phyloP scores from a whole-genome alignment of 345 rosid species.

The Salix dunnii region DNA sequence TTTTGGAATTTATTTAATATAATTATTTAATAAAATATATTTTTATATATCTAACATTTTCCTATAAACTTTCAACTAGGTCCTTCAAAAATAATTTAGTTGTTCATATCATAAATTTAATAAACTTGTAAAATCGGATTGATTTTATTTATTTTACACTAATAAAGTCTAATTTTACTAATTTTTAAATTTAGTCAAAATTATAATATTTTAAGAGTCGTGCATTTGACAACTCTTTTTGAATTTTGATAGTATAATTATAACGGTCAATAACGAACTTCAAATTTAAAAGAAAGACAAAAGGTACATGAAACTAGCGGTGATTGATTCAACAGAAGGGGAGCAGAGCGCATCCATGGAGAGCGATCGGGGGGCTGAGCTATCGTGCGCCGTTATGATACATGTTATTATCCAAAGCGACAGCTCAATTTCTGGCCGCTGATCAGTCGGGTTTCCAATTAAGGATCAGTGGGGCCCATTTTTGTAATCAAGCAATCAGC shows the following conservation, averaged over 20 bases:
- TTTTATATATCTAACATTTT: too few species aligned
- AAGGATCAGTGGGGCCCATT: neutral
- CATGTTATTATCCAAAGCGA: slow-evolving; percentile 18
- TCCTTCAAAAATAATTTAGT: too few species aligned
- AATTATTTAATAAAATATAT: too few species aligned
- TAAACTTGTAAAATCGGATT: too few species aligned
- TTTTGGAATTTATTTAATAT: too few species aligned
- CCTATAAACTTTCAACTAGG: too few species aligned
- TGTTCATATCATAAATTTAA: too few species aligned
- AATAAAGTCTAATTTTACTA: too few species aligned
- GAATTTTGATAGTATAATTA: neutral
- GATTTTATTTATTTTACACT: too few species aligned
- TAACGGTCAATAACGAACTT: slow-evolving; percentile 32
- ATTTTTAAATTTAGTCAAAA: too few species aligned
- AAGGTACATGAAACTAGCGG: slow-evolving; percentile 23
- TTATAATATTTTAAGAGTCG: too few species aligned
- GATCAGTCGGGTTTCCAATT: neutral
- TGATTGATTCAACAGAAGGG: slow-evolving; percentile 20
- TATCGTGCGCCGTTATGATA: slow-evolving; percentile 25
- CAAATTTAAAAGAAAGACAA: neutral
- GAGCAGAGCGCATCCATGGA: slow-evolving; percentile 35
- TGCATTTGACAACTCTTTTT: too few species aligned
- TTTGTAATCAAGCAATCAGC: neutral
- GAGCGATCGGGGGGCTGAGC: slow-evolving; percentile 24
- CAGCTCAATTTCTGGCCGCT: slow-evolving; percentile 12